Conservation (phyloP, 257 asterid species). For the Primulina huaijiensis region DNA sequence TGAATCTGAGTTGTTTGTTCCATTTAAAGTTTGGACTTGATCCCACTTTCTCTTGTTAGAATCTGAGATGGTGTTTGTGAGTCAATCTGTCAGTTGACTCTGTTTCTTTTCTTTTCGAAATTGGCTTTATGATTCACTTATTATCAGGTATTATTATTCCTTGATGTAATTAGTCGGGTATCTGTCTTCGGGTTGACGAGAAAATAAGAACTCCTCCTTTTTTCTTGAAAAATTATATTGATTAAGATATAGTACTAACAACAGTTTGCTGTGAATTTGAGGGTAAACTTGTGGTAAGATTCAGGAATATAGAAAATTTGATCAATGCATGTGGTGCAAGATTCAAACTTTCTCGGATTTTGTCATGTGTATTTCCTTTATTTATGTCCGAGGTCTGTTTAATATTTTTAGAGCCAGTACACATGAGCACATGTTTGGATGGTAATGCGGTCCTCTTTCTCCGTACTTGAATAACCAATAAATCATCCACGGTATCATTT, state of each 20-base stretch:
- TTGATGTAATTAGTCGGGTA: constrained; percentile 4
- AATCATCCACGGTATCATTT: neutral
- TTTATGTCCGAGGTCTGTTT: constrained; percentile 13
- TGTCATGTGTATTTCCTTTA: neutral
- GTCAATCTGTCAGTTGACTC: neutral
- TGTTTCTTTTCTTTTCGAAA: neutral
- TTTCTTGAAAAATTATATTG: neutral
- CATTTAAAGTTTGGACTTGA: neutral
- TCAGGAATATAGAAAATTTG: neutral
- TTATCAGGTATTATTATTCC: neutral
- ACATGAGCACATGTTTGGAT: constrained; percentile 8
- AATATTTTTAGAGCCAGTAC: neutral
- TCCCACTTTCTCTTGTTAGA: neutral
- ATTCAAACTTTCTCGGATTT: neutral
- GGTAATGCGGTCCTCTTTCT: constrained; percentile 8
- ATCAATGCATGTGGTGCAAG: neutral
- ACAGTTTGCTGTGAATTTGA: neutral
- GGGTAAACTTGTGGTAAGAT: neutral
- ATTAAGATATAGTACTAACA: neutral
- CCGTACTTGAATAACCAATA: neutral
- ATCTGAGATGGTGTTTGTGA: neutral
- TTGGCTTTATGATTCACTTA: neutral
- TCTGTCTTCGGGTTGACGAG: constrained; percentile 1
- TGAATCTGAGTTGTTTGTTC: neutral
- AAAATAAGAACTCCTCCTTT: neutral